These are phyloP conservation scores for Phoma sp. DNA, from an alignment of 2,329 filamentous ascomycete genomes.

Conservation along the genomic window DNA sequence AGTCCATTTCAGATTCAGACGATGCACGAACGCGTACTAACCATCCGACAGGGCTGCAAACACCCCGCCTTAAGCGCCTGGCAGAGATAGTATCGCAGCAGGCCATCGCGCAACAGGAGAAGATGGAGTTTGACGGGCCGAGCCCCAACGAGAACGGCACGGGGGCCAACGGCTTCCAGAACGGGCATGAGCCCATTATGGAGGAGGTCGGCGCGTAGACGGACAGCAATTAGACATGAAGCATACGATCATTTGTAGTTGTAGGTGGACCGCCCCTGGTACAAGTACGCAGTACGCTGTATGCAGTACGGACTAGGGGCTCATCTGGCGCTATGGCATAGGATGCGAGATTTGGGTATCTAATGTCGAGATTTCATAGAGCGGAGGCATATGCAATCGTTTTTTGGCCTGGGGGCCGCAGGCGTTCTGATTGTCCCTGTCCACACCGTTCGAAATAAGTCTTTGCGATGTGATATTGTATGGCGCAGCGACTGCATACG, in stretches of 20 bases:
- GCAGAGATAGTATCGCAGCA: constrained; percentile 98
- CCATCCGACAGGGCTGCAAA: constrained; percentile 81
- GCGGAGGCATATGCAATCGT: neutral
- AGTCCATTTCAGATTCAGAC: too few relatives aligned
- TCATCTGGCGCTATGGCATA: constrained; percentile 1
- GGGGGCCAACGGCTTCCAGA: constrained; percentile 30
- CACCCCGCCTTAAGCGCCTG: constrained; percentile 88
- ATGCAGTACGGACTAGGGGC: too few relatives aligned
- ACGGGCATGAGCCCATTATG: constrained; percentile 31
- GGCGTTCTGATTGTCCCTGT: neutral
- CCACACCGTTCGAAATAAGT: too few relatives aligned
- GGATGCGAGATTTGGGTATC: constrained; percentile 2
- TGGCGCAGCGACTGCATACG: too few relatives aligned
- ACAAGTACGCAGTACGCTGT: too few relatives aligned
- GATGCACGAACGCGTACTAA: constrained; percentile 35
- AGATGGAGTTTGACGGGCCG: constrained; percentile 64
- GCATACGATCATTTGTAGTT: constrained; percentile 15
- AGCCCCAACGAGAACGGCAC: constrained; percentile 34
- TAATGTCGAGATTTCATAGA: constrained; percentile 2
- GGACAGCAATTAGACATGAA: neutral
- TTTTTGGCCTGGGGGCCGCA: neutral
- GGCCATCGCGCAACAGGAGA: constrained; percentile 94
- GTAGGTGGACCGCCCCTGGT: neutral
- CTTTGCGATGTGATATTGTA: too few relatives aligned
- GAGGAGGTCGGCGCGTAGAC: constrained; percentile 27